Percentiles rank a stretch among this genome's conserved stretches.
These are phyloP conservation scores for Sonneratia alba DNA, from an alignment of 345 rosid species.

Conservation along the genomic window DNA sequence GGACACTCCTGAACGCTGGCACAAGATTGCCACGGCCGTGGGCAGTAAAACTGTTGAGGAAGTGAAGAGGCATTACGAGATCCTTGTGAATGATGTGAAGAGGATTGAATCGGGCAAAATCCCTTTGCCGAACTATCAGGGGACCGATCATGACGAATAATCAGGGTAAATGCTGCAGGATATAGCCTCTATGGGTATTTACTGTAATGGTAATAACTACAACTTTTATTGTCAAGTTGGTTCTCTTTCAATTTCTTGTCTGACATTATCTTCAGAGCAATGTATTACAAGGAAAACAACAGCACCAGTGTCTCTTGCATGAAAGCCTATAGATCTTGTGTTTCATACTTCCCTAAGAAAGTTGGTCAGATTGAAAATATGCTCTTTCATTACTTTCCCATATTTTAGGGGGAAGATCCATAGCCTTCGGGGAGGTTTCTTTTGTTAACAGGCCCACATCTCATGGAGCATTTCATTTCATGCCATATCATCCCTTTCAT, in stretches of 20 bases:
- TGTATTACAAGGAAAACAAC: not conserved
- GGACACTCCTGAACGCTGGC: slow-evolving; percentile 8
- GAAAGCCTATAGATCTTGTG: not conserved
- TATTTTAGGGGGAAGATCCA: not conserved
- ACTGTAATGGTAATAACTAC: not conserved
- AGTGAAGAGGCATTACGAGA: slow-evolving; percentile 13
- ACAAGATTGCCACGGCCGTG: slow-evolving; percentile 9
- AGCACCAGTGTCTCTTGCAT: not conserved
- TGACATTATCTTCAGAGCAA: not conserved
- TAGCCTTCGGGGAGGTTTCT: not conserved
- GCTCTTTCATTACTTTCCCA: not conserved
- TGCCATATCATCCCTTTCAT: not conserved
- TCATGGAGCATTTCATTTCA: not conserved
- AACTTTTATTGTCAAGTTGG: not conserved
- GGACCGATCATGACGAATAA: not conserved
- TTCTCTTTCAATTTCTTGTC: not conserved
- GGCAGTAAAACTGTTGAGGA: slow-evolving; percentile 13
- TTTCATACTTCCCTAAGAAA: not conserved
- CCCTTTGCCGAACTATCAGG: slow-evolving; percentile 8
- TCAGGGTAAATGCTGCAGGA: not conserved
- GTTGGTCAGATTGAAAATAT: not conserved
- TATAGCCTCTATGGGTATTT: not conserved
- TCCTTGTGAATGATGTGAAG: slow-evolving; percentile 11
- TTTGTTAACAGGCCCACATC: not conserved
- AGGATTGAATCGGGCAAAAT: slow-evolving; percentile 10